Conservation (phyloP, 2,329 filamentous ascomycete genomes). For the Pseudocercospora ulei region DNA sequence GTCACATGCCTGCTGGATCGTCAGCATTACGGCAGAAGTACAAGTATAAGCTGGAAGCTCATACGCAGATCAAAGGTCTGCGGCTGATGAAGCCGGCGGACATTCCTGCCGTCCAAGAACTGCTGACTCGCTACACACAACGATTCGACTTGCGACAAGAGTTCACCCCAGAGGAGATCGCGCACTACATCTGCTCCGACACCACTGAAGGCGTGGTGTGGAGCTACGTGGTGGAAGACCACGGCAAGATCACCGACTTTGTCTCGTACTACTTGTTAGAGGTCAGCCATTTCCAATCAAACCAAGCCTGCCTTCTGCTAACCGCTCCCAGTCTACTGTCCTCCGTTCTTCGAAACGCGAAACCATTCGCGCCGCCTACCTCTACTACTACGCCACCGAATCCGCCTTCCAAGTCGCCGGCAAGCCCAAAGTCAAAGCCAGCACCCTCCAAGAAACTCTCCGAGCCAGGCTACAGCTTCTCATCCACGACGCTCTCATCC, state of each 20-base stretch:
- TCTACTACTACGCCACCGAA: slow-evolving; percentile 94
- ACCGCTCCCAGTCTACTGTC: slow-evolving; percentile 55
- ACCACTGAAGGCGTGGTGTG: slow-evolving; percentile 75
- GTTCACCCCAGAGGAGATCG: slow-evolving; percentile 68
- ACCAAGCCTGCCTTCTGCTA: slow-evolving; percentile 6
- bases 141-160: slow-evolving; percentile 77
- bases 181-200: slow-evolving; percentile 77
- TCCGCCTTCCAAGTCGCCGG: slow-evolving; percentile 50
- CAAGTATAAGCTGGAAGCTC: slow-evolving; percentile 66
- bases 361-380: slow-evolving; percentile 77
- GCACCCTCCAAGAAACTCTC: slow-evolving; percentile 49
- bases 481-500: slow-evolving; percentile 73
- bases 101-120: slow-evolving; percentile 59
- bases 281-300: slow-evolving; percentile 19
- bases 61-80: slow-evolving; percentile 63
- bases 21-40: slow-evolving; percentile 77
- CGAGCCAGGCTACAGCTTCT: slow-evolving; percentile 72
- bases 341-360: slow-evolving; percentile 68
- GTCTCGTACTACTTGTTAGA: slow-evolving; percentile 95
- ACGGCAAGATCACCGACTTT: slow-evolving; percentile 83
- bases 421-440: slow-evolving; percentile 36
- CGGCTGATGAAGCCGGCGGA: slow-evolving; percentile 73
- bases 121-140: slow-evolving; percentile 67
- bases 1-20: slow-evolving; percentile 70
- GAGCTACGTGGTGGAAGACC: slow-evolving; percentile 76